These are phyloP conservation scores for Microthyrium microscopicum DNA, from an alignment of 2,329 filamentous ascomycete species.

Conservation along the genomic window DNA sequence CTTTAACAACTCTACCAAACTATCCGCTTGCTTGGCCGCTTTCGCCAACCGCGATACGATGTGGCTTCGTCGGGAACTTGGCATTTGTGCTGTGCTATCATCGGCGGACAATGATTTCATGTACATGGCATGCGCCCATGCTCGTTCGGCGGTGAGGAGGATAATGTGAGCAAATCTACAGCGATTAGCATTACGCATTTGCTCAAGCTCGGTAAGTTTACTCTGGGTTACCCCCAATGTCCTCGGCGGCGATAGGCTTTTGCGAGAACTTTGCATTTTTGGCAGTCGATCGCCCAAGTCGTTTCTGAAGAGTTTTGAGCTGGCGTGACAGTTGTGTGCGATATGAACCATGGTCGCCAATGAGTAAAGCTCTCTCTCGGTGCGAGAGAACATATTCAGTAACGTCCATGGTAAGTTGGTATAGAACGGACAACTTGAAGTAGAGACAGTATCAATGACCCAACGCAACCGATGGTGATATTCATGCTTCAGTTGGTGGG, in stretches of 20 bases:
- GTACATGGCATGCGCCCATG: slow-evolving; percentile 91
- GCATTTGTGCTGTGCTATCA: slow-evolving; percentile 44
- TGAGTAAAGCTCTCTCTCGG: slow-evolving; percentile 67
- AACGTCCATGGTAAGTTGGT: slow-evolving; percentile 83
- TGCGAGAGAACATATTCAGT: slow-evolving; percentile 67
- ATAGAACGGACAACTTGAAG: background rate
- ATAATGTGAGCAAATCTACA: slow-evolving; percentile 59
- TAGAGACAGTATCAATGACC: background rate
- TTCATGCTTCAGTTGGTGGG: background rate
- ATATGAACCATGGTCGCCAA: slow-evolving; percentile 80
- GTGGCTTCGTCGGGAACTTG: slow-evolving; percentile 66
- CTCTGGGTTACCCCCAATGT: slow-evolving; percentile 61
- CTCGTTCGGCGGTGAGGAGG: slow-evolving; percentile 72
- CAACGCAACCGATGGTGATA: background rate
- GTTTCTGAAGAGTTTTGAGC: slow-evolving; percentile 69
- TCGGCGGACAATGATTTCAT: slow-evolving; percentile 72
- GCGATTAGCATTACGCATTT: background rate
- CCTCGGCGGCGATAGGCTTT: slow-evolving; percentile 56
- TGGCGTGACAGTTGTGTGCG: slow-evolving; percentile 63
- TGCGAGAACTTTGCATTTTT: slow-evolving; percentile 73
- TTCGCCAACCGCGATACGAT: slow-evolving; percentile 79
- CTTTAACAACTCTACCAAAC: slow-evolving; percentile 48
- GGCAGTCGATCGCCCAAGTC: slow-evolving; percentile 66
- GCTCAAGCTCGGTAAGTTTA: slow-evolving; percentile 28
- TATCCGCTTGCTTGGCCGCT: slow-evolving; percentile 51